phyloP scores from a whole-genome alignment of 306 rosid species.

The Erythrophleum fordii region DNA sequence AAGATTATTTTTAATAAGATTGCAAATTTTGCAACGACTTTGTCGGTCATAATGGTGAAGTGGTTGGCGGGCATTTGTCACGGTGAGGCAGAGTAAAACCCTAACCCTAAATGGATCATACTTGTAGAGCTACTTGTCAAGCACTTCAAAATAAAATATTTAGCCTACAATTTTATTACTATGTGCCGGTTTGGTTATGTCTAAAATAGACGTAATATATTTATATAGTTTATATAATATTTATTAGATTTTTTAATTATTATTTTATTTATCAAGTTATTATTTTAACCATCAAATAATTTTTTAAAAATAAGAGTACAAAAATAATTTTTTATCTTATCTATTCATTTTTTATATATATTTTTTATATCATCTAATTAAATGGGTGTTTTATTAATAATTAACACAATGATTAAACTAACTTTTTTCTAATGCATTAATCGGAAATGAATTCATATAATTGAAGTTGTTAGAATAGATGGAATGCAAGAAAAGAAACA shows the following conservation, averaged over 20 bases:
- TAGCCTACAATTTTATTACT: slow-evolving; percentile 8
- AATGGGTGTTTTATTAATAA: slow-evolving; percentile 11
- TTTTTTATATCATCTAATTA: no score
- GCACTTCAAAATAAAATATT: slow-evolving; percentile 61
- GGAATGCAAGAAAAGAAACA: slow-evolving; percentile 40
- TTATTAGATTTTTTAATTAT: no score
- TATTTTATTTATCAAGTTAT: no score
- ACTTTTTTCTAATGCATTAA: background rate
- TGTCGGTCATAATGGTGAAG: slow-evolving; percentile 49
- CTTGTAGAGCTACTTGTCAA: slow-evolving; percentile 56
- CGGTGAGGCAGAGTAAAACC: slow-evolving; percentile 40
- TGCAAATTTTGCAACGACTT: slow-evolving; percentile 20
- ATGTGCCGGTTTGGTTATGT: no score
- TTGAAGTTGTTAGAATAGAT: slow-evolving; percentile 40
- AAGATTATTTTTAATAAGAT: background rate
- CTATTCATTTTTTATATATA: no score
- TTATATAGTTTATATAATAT: no score
- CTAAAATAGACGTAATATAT: no score
- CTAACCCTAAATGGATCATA: slow-evolving; percentile 48
- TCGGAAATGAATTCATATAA: slow-evolving; percentile 6
- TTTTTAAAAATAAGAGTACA: no score
- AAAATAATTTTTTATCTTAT: no score
- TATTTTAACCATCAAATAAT: no score
- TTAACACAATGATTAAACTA: slow-evolving; percentile 22
- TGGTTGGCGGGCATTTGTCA: slow-evolving; percentile 55